phyloP scores from a whole-genome alignment of 75 land plant species.

The Pseudotsuga menziesii region DNA sequence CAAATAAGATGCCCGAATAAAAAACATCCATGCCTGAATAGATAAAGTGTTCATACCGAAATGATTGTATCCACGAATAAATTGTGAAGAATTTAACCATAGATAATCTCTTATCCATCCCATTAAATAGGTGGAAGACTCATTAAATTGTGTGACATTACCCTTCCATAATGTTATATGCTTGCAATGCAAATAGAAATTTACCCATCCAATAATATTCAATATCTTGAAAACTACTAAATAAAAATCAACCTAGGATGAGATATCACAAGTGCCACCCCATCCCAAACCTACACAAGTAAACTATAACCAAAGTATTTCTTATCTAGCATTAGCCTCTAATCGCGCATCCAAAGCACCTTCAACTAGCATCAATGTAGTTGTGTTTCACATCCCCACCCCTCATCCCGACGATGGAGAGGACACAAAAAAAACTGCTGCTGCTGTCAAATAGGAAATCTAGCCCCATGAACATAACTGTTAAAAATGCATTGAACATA shows the following conservation, averaged over 20 bases:
- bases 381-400: too few species aligned
- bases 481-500: too few species aligned
- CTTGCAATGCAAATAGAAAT: neutral
- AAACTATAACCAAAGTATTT: slow-evolving; percentile 9
- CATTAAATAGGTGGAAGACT: neutral
- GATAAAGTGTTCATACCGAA: too few species aligned
- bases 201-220: slow-evolving; percentile 2
- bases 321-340: slow-evolving; percentile 2
- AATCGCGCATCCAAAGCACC: neutral
- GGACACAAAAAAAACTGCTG: too few species aligned
- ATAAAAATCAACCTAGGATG: neutral
- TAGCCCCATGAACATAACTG: too few species aligned
- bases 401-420: too few species aligned
- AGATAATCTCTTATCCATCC: neutral
- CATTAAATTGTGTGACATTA: neutral
- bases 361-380: slow-evolving; percentile 12
- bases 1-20: slow-evolving; percentile 1
- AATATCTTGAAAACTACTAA: neutral
- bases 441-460: too few species aligned
- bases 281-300: neutral
- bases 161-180: neutral
- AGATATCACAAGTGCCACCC: neutral
- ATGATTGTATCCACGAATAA: too few species aligned
- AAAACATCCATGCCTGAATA: neutral
- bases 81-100: too few species aligned